phyloP scores from a whole-genome alignment of 2,329 filamentous ascomycete species.

The Thermomyces lanuginosus region DNA sequence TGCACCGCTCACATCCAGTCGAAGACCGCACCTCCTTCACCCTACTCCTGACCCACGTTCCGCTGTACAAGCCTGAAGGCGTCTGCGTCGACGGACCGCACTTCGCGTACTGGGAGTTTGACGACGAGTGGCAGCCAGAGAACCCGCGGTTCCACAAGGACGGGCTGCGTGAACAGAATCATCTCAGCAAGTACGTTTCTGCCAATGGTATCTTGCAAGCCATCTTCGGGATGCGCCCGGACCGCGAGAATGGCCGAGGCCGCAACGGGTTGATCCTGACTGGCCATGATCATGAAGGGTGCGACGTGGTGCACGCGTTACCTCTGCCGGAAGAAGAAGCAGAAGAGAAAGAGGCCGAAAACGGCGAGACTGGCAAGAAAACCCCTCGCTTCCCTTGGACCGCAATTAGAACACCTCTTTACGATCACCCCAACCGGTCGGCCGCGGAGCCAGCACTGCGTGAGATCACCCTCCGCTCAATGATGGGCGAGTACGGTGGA shows the following conservation, averaged over 20 bases:
- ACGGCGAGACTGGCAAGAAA: conserved; percentile 11
- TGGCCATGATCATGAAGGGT: conserved; percentile 90
- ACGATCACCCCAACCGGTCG: conserved; percentile 4
- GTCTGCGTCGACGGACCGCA: conserved; percentile 71
- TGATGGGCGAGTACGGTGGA: conserved; percentile 96
- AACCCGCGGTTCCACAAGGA: conserved; percentile 22
- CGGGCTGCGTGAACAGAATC: conserved; percentile 70
- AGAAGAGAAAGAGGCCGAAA: conserved; percentile 1
- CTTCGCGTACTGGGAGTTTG: conserved; percentile 60
- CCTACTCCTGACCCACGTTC: conserved; percentile 79
- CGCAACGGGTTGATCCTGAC: conserved; percentile 68
- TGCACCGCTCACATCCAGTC: conserved; percentile 41
- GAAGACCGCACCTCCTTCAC: conserved; percentile 54
- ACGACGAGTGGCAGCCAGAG: conserved; percentile 42
- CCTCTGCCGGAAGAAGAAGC: conserved; percentile 3
- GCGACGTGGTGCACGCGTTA: conserved; percentile 58
- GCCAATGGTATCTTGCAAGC: conserved; percentile 60
- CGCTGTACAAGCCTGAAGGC: conserved; percentile 66
- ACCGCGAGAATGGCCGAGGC: conserved; percentile 46
- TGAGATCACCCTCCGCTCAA: conserved; percentile 86
- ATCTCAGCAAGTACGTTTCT: conserved; percentile 57
- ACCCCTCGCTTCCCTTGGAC: too few relatives aligned
- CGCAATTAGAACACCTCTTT: conserved; percentile 15
- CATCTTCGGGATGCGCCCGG: conserved; percentile 60
- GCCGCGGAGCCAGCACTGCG: conserved; percentile 37